These are phyloP conservation scores for Penicillium waksmanii DNA, from an alignment of 495 filamentous ascomycete species.

Conservation along the genomic window DNA sequence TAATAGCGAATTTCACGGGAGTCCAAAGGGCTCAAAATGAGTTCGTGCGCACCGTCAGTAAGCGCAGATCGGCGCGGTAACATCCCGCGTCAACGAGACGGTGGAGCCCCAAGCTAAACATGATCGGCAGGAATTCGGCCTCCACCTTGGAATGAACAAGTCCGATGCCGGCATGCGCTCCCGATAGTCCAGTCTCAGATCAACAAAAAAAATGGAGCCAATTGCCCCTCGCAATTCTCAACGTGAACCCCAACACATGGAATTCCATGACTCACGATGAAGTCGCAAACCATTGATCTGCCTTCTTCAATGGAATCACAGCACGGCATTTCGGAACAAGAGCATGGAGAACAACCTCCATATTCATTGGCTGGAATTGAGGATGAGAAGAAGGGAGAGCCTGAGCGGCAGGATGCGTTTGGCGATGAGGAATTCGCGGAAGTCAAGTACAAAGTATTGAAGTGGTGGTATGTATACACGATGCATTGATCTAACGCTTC, in stretches of 20 bases:
- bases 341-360: neutral
- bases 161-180: neutral
- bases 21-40: neutral
- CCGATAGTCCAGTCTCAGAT: neutral
- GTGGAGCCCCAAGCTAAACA: neutral
- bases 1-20: too few relatives aligned
- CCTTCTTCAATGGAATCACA: neutral
- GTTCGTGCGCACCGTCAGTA: neutral
- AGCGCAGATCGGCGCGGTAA: neutral
- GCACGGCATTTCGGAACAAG: neutral
- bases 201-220: neutral
- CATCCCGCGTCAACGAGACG: neutral
- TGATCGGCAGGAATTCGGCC: neutral
- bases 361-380: neutral
- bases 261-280: neutral
- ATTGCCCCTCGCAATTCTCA: neutral
- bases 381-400: neutral
- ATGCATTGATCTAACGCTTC: too few relatives aligned
- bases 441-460: constrained; percentile 40
- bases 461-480: constrained; percentile 33
- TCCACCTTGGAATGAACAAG: neutral
- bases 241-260: neutral
- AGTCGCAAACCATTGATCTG: neutral
- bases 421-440: constrained; percentile 37
- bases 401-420: constrained; percentile 16